Base-by-base conservation (phyloP, 352 stramenopile genomes). In the Phytophthora citricola region DNA sequence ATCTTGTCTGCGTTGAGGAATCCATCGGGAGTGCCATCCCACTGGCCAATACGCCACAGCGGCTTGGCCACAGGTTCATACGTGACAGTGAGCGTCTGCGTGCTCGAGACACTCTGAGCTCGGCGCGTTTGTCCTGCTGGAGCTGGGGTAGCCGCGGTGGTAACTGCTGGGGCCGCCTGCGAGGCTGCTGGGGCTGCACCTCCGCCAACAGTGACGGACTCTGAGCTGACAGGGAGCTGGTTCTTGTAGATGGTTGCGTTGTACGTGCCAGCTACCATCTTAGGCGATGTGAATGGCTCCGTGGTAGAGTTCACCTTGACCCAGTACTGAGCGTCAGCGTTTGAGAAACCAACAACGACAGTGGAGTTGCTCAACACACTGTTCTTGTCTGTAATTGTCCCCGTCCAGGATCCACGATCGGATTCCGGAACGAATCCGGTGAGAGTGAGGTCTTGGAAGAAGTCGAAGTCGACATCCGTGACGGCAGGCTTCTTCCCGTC, bases 1-100 rank as follows among this genome's bases (percentile, higher is more conserved):
- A 88, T 84, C 69, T 81, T 88, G 67, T 83, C 65, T 4, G 79
- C 66, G 48, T 88, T 88, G 1, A 79, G 27, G 57, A 88, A 85
- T 10, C 76, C 76, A 22, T 76, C 59, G 15, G 79, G 77, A 0
- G 77, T 85, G 24, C 79, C 79, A 34, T 88, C 79, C 76, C 76
- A 88, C 45, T 58, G 50, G 8, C 79, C 79, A 26, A 86, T 86
- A 43, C 66, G 69, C 79, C 79, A 88, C 55, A 86, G 56, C 10
- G 76, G 66, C 6, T 59, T 46, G 4, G 53, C 36, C 12, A 63
- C 69, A 6, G 64, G 26, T 1, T 64, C 56, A 53, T 63, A 78
- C 1, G 57, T 73, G 9, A 88, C 72, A 8, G 54, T 72, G 5
- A 67, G 34, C 15, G 69, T 69, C 27, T 72, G 26, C 1, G 58